phyloP scores from a whole-genome alignment of 2,329 filamentous ascomycete species.

The Nigrospora osmanthi region DNA sequence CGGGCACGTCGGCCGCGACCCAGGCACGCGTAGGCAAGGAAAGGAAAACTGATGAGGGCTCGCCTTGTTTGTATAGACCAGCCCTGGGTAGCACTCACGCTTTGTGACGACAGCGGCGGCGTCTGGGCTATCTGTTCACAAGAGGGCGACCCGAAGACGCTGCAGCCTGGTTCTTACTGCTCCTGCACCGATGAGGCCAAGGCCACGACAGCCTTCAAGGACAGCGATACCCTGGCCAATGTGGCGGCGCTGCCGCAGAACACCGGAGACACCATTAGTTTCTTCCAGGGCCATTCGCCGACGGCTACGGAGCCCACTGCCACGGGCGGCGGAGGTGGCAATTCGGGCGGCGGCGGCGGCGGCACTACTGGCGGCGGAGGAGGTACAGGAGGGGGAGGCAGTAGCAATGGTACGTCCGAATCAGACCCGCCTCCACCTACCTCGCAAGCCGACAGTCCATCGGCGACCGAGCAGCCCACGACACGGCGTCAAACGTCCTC shows the following conservation, averaged over 20 bases:
- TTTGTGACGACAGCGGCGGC: constrained; percentile 6
- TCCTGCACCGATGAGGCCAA: constrained; percentile 9
- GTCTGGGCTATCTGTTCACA: constrained; percentile 13
- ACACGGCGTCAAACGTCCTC: too few species aligned
- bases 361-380: too few species aligned
- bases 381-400: too few species aligned
- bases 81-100: constrained; percentile 8
- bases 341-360: background rate
- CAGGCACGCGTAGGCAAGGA: background rate
- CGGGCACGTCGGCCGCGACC: too few species aligned
- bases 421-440: background rate
- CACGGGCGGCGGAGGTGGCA: background rate
- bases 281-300: constrained; percentile 6
- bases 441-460: background rate
- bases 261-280: constrained; percentile 11
- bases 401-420: background rate
- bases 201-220: constrained; percentile 13
- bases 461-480: too few species aligned
- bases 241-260: constrained; percentile 9
- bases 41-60: too few species aligned
- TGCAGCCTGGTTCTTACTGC: constrained; percentile 11
- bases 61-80: background rate
- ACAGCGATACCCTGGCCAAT: constrained; percentile 5
- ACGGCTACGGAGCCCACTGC: background rate
- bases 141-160: constrained; percentile 7